phyloP scores from a whole-genome alignment of 1,284 basidiomycete species.

The Cutaneotrichosporon sp. region DNA sequence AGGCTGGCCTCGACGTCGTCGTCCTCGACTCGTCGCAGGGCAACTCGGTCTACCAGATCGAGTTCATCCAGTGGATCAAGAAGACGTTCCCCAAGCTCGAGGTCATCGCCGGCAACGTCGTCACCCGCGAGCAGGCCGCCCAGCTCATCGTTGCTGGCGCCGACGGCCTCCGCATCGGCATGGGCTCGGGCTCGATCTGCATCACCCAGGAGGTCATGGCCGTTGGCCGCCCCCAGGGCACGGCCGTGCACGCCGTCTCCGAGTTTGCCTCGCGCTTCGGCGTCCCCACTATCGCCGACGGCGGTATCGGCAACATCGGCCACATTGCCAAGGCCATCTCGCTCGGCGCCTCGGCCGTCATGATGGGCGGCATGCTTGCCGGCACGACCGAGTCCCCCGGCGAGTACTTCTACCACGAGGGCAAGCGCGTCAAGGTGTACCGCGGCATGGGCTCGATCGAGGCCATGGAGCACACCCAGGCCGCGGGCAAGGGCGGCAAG shows the following conservation, averaged over 20 bases:
- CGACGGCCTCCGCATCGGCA: constrained; percentile 90
- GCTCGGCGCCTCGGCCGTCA: constrained; percentile 91
- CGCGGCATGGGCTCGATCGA: constrained; percentile 97
- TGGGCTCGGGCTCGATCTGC: constrained; percentile 98
- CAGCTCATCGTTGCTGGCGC: constrained; percentile 91
- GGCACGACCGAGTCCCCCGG: constrained; percentile 97
- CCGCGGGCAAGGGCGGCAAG: constrained; percentile 56
- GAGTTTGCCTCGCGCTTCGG: constrained; percentile 90
- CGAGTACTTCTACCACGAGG: constrained; percentile 98
- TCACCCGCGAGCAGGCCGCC: constrained; percentile 96
- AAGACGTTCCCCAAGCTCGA: constrained; percentile 77
- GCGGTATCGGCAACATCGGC: constrained; percentile 92
- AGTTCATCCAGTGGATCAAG: constrained; percentile 97
- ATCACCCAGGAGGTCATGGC: constrained; percentile 99
- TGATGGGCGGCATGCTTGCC: constrained; percentile 98
- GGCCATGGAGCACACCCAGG: constrained; percentile 88
- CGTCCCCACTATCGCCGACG: constrained; percentile 97
- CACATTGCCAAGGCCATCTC: constrained; percentile 97
- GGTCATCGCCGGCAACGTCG: constrained; percentile 96
- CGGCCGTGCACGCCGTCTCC: constrained; percentile 90
- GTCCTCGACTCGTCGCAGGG: constrained; percentile 96
- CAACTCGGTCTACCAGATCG: constrained; percentile 90
- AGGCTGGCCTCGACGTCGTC: constrained; percentile 94
- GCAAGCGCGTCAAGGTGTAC: constrained; percentile 98
- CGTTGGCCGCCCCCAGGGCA: constrained; percentile 97